Conservation (phyloP, 2,329 filamentous ascomycete genomes). For the Neonectria sp. region DNA sequence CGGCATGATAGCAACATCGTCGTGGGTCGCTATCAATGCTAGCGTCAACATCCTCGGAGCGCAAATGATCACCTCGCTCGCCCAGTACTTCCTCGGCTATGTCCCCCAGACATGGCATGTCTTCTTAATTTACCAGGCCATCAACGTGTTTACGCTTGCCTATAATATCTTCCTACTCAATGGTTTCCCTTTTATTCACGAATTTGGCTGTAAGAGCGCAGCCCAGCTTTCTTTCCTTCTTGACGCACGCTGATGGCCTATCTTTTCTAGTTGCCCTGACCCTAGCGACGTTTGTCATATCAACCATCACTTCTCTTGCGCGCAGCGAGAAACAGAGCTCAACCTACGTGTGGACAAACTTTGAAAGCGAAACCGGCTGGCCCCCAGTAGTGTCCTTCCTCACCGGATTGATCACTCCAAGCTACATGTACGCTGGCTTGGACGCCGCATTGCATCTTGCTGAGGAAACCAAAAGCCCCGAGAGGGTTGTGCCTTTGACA, state of each 20-base stretch:
- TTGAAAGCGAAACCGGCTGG: not conserved
- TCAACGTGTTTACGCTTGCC: not conserved
- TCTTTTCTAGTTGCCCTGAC: constrained; percentile 3
- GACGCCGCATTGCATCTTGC: constrained; percentile 14
- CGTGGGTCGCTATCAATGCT: constrained; percentile 1
- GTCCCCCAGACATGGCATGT: constrained; percentile 14
- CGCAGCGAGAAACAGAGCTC: not conserved
- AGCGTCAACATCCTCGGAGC: not conserved
- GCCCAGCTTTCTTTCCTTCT: too few relatives aligned
- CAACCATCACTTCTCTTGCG: not conserved
- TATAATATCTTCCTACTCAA: constrained; percentile 7
- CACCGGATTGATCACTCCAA: not conserved
- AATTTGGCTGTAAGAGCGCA: constrained; percentile 4
- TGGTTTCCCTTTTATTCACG: too few relatives aligned
- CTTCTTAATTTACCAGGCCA: constrained; percentile 13
- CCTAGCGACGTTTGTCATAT: not conserved
- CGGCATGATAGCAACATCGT: not conserved
- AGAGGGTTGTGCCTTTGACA: constrained; percentile 7
- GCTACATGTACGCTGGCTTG: not conserved
- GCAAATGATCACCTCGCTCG: not conserved
- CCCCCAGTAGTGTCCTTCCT: constrained; percentile 2
- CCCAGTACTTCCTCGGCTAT: not conserved
- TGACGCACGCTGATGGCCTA: not conserved
- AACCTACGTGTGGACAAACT: not conserved
- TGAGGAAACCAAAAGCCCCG: constrained; percentile 3